Conservation (phyloP, 225 moss, liverwort and hornwort species). For the Asterella californica region DNA sequence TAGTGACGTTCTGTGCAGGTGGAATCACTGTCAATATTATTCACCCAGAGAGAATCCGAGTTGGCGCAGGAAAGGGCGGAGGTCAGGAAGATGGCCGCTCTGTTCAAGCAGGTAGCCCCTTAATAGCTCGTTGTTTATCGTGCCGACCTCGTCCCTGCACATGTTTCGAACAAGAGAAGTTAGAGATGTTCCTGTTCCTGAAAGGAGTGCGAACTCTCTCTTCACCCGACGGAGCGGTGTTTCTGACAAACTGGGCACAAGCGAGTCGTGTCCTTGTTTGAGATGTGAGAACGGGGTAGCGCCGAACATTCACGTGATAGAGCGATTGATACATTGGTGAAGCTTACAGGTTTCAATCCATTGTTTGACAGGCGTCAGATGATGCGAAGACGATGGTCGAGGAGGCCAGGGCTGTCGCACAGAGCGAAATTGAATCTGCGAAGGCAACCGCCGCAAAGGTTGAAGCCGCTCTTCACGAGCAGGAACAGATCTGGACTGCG, state of each 20-base stretch:
- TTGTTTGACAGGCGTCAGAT: slow-evolving; percentile 49
- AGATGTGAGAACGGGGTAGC: too few relatives aligned
- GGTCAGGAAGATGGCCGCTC: slow-evolving; percentile 49
- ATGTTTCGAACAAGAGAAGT: not conserved
- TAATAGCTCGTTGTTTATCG: not conserved
- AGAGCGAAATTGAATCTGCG: slow-evolving; percentile 55
- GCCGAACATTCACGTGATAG: not conserved
- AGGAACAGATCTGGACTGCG: slow-evolving; percentile 48
- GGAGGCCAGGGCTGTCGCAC: slow-evolving; percentile 56
- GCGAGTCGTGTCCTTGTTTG: too few relatives aligned
- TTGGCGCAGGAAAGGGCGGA: slow-evolving; percentile 65
- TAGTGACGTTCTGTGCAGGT: slow-evolving; percentile 35
- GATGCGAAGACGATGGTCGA: slow-evolving; percentile 73
- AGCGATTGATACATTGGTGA: not conserved
- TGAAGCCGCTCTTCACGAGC: slow-evolving; percentile 63
- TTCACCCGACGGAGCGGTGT: not conserved
- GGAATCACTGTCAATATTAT: slow-evolving; percentile 57
- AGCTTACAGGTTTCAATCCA: not conserved
- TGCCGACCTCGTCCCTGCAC: not conserved
- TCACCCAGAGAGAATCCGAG: slow-evolving; percentile 57
- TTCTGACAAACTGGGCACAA: too few relatives aligned
- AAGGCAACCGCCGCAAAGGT: slow-evolving; percentile 53
- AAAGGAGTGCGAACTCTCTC: not conserved
- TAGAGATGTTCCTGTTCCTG: not conserved
- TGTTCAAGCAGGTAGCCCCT: slow-evolving; percentile 54